These are phyloP conservation scores for Backusella tuberculispora DNA, from an alignment of 192 early-diverging fungal species.

Conservation along the genomic window DNA sequence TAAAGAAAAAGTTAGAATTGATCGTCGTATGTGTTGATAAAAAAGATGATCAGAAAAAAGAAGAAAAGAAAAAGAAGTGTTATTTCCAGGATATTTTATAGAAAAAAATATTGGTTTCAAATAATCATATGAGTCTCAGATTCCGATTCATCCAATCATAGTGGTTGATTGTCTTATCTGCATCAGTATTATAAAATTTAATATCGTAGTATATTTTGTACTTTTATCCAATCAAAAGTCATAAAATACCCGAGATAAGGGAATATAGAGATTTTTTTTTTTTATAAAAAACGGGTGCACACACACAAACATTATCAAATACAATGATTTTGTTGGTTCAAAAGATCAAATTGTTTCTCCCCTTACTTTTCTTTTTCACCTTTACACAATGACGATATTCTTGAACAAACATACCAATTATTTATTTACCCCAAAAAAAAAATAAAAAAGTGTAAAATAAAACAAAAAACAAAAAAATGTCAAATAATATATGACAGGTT, in stretches of 20 bases:
- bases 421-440: too few species aligned
- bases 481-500: neutral
- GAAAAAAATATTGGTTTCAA: slow-evolving; percentile 1
- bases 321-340: slow-evolving; percentile 14
- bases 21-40: neutral
- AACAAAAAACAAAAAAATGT: neutral
- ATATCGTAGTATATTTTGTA: slow-evolving; percentile 17
- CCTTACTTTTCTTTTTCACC: neutral
- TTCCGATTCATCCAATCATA: slow-evolving; percentile 21
- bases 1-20: slow-evolving; percentile 26
- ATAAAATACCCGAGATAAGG: slow-evolving; percentile 22
- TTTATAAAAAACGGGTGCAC: neutral
- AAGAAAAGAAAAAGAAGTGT: slow-evolving; percentile 11
- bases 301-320: slow-evolving; percentile 1
- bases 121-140: slow-evolving; percentile 13
- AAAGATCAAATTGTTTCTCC: slow-evolving; percentile 17
- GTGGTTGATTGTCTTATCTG: slow-evolving; percentile 5
- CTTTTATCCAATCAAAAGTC: slow-evolving; percentile 19
- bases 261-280: neutral
- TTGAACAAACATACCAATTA: neutral
- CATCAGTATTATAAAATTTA: slow-evolving; percentile 30
- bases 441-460: neutral
- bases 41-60: slow-evolving; percentile 2
- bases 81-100: neutral
- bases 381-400: slow-evolving; percentile 19